Base-by-base conservation (phyloP, 2,329 filamentous ascomycete species). In the Ascochyta koolunga region DNA sequence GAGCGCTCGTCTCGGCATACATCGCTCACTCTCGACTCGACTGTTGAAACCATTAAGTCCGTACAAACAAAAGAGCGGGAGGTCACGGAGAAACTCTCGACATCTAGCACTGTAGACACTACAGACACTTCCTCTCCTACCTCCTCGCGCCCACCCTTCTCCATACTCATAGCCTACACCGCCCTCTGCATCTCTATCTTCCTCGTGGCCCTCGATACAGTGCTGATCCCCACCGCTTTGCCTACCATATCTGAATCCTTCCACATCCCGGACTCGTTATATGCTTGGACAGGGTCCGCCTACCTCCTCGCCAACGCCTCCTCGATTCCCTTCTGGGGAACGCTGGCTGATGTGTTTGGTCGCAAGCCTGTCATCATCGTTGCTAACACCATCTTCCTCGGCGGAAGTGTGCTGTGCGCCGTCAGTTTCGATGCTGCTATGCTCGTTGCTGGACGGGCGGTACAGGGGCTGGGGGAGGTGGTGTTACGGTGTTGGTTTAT, bases 261-360 rank as follows among this genome's bases (percentile, higher is more conserved):
- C 59, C 71, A 86, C 36, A 64, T 75, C 9, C 88, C 88, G 2
- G 84, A 84, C 7, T 78, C 83, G 3, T 86, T 89, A n/a, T 93
- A 91, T 72, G 85, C 86, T 25, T 93, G 89, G 90, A 88, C 91
- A 50, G 89, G 89, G 1, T 76, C 73, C 1, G 67, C 72, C 3
- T 76, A 76, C 40, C 64, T 76, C 3, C 69, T 77, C 29, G 64
- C 71, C 16, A 74, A 75, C 33, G 73, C 72, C 5, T 71, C 76
- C 1, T 73, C 70, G 1, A 69, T 74, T 6, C 76, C 76, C 1
- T 65, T 77, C 38, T 79, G 76, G 77, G 75, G 73, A 2, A 77
- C 75, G 35, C 59, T 77, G 3, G 70, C 69, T 13, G 73, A 76
- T 54, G 59, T 76, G 2, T 76, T 76, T 50, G 74, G 74, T 13